Evolutionary conservation across 2,329 filamentous ascomycete genomes (phyloP).

Genomic region (Fusarium protoensiforme): DNA sequence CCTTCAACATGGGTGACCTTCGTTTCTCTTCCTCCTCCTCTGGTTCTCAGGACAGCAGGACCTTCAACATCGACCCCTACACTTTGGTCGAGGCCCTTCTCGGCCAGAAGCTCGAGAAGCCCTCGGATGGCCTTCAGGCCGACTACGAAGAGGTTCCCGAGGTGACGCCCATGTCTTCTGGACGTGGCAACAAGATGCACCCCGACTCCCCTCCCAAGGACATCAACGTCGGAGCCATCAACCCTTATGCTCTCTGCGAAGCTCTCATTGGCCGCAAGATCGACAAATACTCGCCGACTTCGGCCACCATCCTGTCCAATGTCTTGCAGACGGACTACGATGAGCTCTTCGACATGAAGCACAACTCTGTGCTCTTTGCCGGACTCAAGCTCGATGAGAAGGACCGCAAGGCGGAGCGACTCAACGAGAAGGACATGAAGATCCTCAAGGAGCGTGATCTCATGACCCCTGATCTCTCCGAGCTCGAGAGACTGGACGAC

Average conservation of each 20-base stretch:
- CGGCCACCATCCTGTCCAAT: slow-evolving; percentile 51
- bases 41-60: slow-evolving; percentile 12
- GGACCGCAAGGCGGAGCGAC: slow-evolving; percentile 50
- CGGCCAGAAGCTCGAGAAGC: slow-evolving; percentile 46
- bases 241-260: slow-evolving; percentile 58
- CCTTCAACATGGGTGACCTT: slow-evolving; percentile 31
- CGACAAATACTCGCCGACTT: slow-evolving; percentile 49
- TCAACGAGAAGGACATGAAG: slow-evolving; percentile 53
- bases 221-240: slow-evolving; percentile 53
- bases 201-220: slow-evolving; percentile 53
- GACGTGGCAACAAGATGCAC: slow-evolving; percentile 12
- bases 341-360: slow-evolving; percentile 59
- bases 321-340: slow-evolving; percentile 60
- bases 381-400: slow-evolving; percentile 54
- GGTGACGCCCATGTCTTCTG: slow-evolving; percentile 29
- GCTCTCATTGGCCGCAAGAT: slow-evolving; percentile 55
- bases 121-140: slow-evolving; percentile 40
- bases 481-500: slow-evolving; percentile 51
- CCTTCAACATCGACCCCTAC: slow-evolving; percentile 47
- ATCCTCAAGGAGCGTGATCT: slow-evolving; percentile 56
- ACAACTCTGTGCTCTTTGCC: slow-evolving; percentile 55
- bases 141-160: slow-evolving; percentile 50
- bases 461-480: slow-evolving; percentile 55
- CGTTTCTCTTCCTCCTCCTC: slow-evolving; percentile 12
- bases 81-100: slow-evolving; percentile 53